Conservation (phyloP, 441 rosid species). For the Populus trichocarpa region DNA sequence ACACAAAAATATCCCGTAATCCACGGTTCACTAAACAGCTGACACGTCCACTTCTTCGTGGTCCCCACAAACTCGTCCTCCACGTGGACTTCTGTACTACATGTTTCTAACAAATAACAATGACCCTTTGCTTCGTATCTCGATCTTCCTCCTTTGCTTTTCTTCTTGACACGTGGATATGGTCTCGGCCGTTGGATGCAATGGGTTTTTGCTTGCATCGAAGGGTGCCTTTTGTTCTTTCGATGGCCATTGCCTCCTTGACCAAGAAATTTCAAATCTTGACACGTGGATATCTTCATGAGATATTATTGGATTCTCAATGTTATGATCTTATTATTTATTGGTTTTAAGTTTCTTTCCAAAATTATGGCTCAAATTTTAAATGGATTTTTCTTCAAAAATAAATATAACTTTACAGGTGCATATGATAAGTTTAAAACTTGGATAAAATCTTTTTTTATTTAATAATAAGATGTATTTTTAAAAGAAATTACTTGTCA, state of each 20-base stretch:
- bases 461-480: too few relatives aligned
- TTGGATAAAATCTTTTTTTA: too few relatives aligned
- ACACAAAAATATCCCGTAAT: conserved; percentile 38
- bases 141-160: background rate
- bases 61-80: conserved; percentile 18
- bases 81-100: conserved; percentile 35
- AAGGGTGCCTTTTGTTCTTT: background rate
- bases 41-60: conserved; percentile 27
- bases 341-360: too few relatives aligned
- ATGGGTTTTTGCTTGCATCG: background rate
- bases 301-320: too few relatives aligned
- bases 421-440: too few relatives aligned
- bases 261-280: background rate
- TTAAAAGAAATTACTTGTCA: too few relatives aligned
- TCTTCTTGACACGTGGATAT: background rate
- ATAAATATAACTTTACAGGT: too few relatives aligned
- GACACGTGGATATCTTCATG: too few relatives aligned
- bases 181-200: background rate
- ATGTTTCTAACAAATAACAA: conserved; percentile 20
- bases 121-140: conserved; percentile 2
- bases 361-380: too few relatives aligned
- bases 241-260: background rate
- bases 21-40: conserved; percentile 15
- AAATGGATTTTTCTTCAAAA: too few relatives aligned
- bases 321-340: too few relatives aligned